Evolutionary conservation across 768 basidiomycete genomes (phyloP).

Genomic region (Leucocoprinus sp.): DNA sequence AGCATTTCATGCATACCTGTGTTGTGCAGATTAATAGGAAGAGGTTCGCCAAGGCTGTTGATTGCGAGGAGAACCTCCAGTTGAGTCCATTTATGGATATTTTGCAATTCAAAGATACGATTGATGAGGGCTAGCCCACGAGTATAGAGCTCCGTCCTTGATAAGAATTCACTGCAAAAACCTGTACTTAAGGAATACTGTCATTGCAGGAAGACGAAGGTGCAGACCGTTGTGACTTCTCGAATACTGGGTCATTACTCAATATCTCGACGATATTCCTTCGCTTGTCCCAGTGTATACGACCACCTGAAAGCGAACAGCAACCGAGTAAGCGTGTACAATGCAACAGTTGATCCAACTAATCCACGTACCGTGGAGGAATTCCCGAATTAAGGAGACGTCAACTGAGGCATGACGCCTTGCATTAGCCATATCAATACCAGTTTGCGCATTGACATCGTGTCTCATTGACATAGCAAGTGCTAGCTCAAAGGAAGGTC

Average conservation of each 20-base stretch:
- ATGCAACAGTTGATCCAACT: not conserved
- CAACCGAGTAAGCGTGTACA: not conserved
- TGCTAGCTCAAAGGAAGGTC: not conserved
- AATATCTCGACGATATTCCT: slow-evolving; percentile 37
- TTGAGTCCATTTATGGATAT: slow-evolving; percentile 43
- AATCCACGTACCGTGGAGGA: slow-evolving; percentile 39
- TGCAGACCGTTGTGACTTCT: slow-evolving; percentile 45
- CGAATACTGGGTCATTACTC: slow-evolving; percentile 47
- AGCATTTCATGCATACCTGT: slow-evolving; percentile 23
- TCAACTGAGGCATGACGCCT: slow-evolving; percentile 35
- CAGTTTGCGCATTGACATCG: slow-evolving; percentile 39
- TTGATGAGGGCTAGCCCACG: slow-evolving; percentile 47
- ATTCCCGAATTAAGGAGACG: slow-evolving; percentile 34
- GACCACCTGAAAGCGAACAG: slow-evolving; percentile 33
- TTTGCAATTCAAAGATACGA: slow-evolving; percentile 51
- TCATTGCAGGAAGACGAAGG: not conserved
- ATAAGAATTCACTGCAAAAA: slow-evolving; percentile 42
- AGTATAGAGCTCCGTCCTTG: slow-evolving; percentile 48
- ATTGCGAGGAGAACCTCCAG: slow-evolving; percentile 41
- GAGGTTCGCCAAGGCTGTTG: slow-evolving; percentile 39
- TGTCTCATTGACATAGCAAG: slow-evolving; percentile 11
- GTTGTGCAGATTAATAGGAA: slow-evolving; percentile 36
- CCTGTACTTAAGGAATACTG: not conserved
- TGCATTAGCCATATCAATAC: slow-evolving; percentile 44
- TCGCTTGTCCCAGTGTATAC: slow-evolving; percentile 41